These are phyloP conservation scores for Pluteus cervinus DNA, from an alignment of 768 basidiomycete species.

Conservation along the genomic window DNA sequence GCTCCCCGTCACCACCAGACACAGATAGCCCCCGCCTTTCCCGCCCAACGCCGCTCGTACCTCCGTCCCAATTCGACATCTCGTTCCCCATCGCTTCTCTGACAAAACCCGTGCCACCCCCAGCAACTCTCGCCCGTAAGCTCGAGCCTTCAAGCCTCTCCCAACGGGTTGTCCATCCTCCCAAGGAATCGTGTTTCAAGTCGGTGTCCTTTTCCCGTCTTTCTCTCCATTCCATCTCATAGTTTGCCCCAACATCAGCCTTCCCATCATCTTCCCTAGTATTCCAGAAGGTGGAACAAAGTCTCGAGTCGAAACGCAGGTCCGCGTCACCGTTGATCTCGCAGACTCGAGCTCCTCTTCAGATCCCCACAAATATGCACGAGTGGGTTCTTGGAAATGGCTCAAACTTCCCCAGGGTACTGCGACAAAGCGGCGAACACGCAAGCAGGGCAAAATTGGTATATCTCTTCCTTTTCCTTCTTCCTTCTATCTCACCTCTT, in stretches of 20 bases:
- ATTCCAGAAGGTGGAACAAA: conserved; percentile 82
- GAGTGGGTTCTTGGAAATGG: conserved; percentile 89
- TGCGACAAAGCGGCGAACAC: conserved; percentile 76
- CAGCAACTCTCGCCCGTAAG: conserved; percentile 52
- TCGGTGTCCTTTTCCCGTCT: conserved; percentile 27
- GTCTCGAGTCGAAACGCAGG: conserved; percentile 93
- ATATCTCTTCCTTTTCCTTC: conserved; percentile 12
- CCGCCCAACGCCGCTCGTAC: conserved; percentile 14
- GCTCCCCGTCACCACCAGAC: conserved; percentile 25
- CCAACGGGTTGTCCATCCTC: conserved; percentile 61
- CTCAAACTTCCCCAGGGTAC: conserved; percentile 75
- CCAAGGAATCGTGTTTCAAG: conserved; percentile 76
- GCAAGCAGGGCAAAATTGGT: conserved; percentile 84
- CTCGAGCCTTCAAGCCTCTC: conserved; percentile 41
- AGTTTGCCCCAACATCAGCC: conserved; percentile 32
- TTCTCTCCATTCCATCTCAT: conserved; percentile 6
- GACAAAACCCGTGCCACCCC: conserved; percentile 66
- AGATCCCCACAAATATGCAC: conserved; percentile 63
- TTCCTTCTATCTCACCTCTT: conserved; percentile 8
- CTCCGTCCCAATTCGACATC: conserved; percentile 19
- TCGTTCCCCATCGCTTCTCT: conserved; percentile 26
- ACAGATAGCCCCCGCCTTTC: conserved; percentile 21
- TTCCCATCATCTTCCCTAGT: conserved; percentile 78
- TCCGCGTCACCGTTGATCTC: conserved; percentile 77
- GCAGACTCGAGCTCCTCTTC: conserved; percentile 60